Base-by-base conservation (phyloP, 2,329 filamentous ascomycete genomes). In the Orbilia javanica region DNA sequence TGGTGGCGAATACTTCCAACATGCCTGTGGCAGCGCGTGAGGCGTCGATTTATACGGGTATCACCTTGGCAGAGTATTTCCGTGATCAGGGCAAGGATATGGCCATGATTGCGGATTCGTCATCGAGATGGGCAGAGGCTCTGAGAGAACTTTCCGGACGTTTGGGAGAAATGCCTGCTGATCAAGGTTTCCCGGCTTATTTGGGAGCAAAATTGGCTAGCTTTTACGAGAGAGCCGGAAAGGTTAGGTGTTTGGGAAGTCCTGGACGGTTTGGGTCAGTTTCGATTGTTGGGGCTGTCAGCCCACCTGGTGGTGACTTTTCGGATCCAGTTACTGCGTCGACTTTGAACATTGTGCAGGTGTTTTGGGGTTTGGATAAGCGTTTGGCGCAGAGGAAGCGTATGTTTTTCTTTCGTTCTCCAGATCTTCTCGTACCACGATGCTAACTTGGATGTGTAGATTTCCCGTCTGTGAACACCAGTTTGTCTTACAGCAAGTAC, bases 61-160 rank as follows among this genome's bases (percentile, higher is more conserved):
- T 97, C 80, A 97, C 93, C 0, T 91, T 97, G 0, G 93, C 93
- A 48, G 96, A 99, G 84, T 99, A 99, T 83, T 98, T 98, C 88
- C 89, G 96, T 81, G 96, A 99, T 83, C 93, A 97, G 85, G 96
- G 96, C 80, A 95, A 98, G 86, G 89, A 97, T 84, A 96, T 99
- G 44, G 95, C 96, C 82, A 99, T 99, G 96, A 99, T 99, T 96
- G 96, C 96, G 80, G 96, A 99, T 86, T 98, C 96, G 15, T 92
- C 95, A 65, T 99, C 96, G 67, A 94, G 96, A 81, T 99, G 96
- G 96, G 96, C 96, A 80, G 96, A 99, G 87, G 96, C 96, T 83
- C 89, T 99, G 84, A 94, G 96, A 92, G 96, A 99, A 85, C 91
- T 99, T 85, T 99, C 96, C 36, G 96, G 96, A 88, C 96, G 96